These are phyloP conservation scores for Silene conica DNA, from an alignment of 148 eudicot species.

Conservation along the genomic window DNA sequence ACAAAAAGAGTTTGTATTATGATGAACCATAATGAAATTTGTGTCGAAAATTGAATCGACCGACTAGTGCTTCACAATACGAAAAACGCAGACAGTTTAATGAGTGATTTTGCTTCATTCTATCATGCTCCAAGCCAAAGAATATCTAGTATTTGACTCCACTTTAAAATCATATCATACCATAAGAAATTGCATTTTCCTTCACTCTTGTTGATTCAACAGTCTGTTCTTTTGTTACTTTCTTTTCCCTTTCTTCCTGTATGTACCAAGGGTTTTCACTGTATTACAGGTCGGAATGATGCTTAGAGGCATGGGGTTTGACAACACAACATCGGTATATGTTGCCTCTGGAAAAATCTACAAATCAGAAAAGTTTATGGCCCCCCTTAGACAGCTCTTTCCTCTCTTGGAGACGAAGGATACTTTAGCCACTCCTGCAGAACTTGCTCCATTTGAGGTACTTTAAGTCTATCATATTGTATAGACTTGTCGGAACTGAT, in stretches of 20 bases:
- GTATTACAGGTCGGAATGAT: constrained; percentile 88
- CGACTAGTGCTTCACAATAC: background rate
- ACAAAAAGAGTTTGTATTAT: background rate
- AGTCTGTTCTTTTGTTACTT: background rate
- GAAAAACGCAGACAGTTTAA: too few relatives aligned
- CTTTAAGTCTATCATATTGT: background rate
- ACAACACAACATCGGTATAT: constrained; percentile 72
- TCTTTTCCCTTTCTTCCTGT: background rate
- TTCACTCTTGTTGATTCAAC: background rate
- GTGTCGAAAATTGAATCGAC: background rate
- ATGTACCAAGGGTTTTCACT: background rate
- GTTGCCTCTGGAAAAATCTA: constrained; percentile 92
- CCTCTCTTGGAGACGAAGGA: constrained; percentile 85
- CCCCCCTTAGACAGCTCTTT: constrained; percentile 78
- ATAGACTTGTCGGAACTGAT: background rate
- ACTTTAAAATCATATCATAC: background rate
- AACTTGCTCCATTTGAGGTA: constrained; percentile 90
- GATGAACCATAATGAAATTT: background rate
- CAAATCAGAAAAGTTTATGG: constrained; percentile 86
- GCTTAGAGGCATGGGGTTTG: constrained; percentile 99
- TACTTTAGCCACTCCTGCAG: constrained; percentile 73
- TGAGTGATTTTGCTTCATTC: background rate
- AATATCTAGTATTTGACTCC: background rate
- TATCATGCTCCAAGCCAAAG: background rate
- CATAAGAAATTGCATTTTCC: background rate